These are phyloP conservation scores for Penicillium sp. DNA, from an alignment of 2,329 filamentous ascomycete genomes.

Conservation along the genomic window DNA sequence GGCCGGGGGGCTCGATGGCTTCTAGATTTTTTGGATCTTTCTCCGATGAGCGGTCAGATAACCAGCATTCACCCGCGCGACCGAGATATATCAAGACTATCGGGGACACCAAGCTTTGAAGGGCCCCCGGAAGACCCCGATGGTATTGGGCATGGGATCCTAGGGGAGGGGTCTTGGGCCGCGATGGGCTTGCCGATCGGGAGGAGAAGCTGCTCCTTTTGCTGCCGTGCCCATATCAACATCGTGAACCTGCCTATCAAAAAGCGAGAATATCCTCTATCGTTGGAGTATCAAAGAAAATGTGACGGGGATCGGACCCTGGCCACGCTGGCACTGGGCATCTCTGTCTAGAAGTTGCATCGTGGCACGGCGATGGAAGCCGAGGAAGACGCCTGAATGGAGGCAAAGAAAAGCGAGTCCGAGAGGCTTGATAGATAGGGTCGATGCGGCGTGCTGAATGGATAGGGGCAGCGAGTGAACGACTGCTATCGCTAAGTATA, in stretches of 20 bases:
- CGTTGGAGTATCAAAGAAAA: neutral
- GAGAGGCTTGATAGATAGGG: neutral
- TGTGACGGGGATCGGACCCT: neutral
- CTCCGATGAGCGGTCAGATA: slow-evolving; percentile 16
- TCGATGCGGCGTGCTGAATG: neutral
- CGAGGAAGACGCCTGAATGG: neutral
- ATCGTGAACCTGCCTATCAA: neutral
- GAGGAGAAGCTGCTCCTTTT: neutral
- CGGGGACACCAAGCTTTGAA: neutral
- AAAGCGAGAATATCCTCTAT: neutral
- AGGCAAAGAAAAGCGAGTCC: neutral
- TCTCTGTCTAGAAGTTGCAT: neutral
- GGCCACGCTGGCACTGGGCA: neutral
- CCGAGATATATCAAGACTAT: neutral
- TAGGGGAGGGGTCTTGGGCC: slow-evolving; percentile 8
- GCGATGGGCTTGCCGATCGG: slow-evolving; percentile 10
- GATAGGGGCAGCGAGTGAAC: neutral
- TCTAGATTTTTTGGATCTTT: slow-evolving; percentile 9
- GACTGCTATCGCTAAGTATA: slow-evolving; percentile 1
- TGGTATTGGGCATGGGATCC: neutral
- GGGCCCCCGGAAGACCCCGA: neutral
- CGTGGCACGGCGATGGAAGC: neutral
- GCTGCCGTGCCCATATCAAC: neutral
- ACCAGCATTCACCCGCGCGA: slow-evolving; percentile 1
- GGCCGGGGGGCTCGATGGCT: neutral